Conservation (phyloP, 1,284 basidiomycete genomes). For the Vanrija sp. region DNA sequence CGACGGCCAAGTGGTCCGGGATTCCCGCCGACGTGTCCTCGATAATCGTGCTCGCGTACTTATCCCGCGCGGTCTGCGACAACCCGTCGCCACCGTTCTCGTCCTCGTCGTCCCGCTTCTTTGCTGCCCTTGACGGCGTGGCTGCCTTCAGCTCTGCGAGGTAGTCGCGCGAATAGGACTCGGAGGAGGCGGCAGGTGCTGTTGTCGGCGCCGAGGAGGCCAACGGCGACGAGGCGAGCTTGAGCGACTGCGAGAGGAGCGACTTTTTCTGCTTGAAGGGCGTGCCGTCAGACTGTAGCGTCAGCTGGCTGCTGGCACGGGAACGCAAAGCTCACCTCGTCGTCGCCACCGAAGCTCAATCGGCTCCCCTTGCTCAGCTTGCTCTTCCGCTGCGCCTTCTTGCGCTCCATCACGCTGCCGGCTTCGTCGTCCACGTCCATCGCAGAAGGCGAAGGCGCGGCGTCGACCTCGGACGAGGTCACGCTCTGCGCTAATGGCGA, state of each 20-base stretch:
- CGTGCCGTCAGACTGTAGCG: conserved; percentile 10
- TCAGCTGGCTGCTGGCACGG: conserved; percentile 6
- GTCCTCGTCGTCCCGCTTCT: conserved; percentile 49
- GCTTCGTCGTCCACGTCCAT: conserved; percentile 17
- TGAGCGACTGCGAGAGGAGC: conserved; percentile 44
- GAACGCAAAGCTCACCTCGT: conserved; percentile 20
- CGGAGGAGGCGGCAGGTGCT: conserved; percentile 48
- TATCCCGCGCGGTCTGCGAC: conserved; percentile 35
- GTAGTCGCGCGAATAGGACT: conserved; percentile 67
- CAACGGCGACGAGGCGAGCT: conserved; percentile 20
- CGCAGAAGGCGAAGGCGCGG: conserved; percentile 1
- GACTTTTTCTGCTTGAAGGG: conserved; percentile 48
- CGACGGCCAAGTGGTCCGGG: conserved; percentile 70
- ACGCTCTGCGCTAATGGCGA: conserved; percentile 31
- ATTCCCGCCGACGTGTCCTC: conserved; percentile 56
- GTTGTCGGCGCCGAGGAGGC: conserved; percentile 5
- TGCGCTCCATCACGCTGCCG: conserved; percentile 41
- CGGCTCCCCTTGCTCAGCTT: conserved; percentile 36
- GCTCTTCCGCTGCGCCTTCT: conserved; percentile 37
- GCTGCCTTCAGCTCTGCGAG: conserved; percentile 77
- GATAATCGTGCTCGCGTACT: conserved; percentile 42
- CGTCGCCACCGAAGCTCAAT: conserved; percentile 82
- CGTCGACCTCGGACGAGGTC: conserved; percentile 18
- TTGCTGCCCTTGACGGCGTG: conserved; percentile 60
- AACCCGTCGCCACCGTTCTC: conserved; percentile 27